These are phyloP conservation scores for Seiridium unicorne DNA, from an alignment of 2,329 filamentous ascomycete species.

Conservation along the genomic window DNA sequence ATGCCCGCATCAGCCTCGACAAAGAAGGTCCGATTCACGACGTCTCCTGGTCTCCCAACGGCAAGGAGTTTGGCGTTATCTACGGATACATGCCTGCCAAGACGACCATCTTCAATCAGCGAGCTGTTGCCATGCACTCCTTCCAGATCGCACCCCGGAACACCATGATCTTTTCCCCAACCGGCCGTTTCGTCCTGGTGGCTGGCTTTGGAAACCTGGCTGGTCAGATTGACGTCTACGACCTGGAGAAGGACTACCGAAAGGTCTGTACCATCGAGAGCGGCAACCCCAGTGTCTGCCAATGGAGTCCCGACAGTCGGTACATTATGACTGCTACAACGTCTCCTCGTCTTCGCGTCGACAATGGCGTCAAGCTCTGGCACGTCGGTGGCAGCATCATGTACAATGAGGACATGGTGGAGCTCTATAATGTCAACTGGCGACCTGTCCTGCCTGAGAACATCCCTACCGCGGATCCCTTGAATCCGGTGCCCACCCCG, in stretches of 20 bases:
- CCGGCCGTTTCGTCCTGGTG: slow-evolving; percentile 87
- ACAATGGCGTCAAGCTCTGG: slow-evolving; percentile 96
- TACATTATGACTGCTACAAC: slow-evolving; percentile 98
- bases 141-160: slow-evolving; percentile 89
- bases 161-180: slow-evolving; percentile 92
- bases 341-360: slow-evolving; percentile 88
- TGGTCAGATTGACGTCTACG: slow-evolving; percentile 96
- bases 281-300: slow-evolving; percentile 91
- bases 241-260: slow-evolving; percentile 87
- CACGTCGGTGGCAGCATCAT: slow-evolving; percentile 85
- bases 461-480: slow-evolving; percentile 64
- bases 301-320: slow-evolving; percentile 95
- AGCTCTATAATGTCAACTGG: slow-evolving; percentile 90
- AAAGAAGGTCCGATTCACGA: slow-evolving; percentile 98
- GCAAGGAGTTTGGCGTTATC: slow-evolving; percentile 94
- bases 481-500: slow-evolving; percentile 71
- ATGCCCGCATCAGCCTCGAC: slow-evolving; percentile 87
- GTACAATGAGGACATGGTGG: slow-evolving; percentile 93
- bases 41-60: slow-evolving; percentile 97
- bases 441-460: slow-evolving; percentile 67
- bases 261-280: slow-evolving; percentile 95
- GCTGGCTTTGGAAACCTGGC: slow-evolving; percentile 97
- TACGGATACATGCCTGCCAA: slow-evolving; percentile 99
- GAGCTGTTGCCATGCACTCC: slow-evolving; percentile 77
- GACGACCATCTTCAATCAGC: slow-evolving; percentile 94